phyloP scores from a whole-genome alignment of 305 asterid genomes.

The Fraxinus velutina region DNA sequence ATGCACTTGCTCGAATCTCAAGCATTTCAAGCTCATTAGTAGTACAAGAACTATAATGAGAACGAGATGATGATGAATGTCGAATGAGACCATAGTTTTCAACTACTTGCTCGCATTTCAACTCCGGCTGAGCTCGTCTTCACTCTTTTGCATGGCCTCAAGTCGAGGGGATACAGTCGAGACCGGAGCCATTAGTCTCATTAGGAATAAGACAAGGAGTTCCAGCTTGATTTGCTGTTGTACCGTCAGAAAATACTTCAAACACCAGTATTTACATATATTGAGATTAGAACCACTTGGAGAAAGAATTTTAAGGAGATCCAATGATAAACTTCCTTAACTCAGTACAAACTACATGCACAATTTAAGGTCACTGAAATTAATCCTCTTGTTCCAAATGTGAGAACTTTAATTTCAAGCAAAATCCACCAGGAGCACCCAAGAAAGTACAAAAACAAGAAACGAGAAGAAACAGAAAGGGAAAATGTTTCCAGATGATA shows the following conservation, averaged over 20 bases:
- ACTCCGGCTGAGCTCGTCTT: not conserved
- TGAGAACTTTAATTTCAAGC: not conserved
- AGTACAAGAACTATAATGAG: not conserved
- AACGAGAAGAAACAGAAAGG: not conserved
- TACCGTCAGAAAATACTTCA: not conserved
- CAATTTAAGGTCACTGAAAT: not conserved
- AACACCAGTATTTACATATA: not conserved
- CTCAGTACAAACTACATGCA: not conserved
- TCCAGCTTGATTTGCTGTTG: not conserved
- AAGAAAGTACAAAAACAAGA: not conserved
- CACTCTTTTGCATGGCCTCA: not conserved
- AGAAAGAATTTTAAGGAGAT: not conserved
- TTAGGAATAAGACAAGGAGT: not conserved
- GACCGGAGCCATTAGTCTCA: not conserved
- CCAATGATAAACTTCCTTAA: not conserved
- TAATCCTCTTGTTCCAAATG: not conserved
- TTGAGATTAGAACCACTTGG: not conserved
- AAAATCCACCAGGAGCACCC: constrained; percentile 13
- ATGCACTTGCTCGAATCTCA: not conserved
- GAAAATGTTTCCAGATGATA: not conserved
- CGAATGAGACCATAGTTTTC: not conserved
- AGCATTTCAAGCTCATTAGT: not conserved
- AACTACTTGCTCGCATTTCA: not conserved
- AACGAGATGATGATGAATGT: not conserved
- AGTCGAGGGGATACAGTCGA: not conserved